These are phyloP conservation scores for Erythrophleum ivorense DNA, from an alignment of 331 rosid genomes.

Conservation along the genomic window DNA sequence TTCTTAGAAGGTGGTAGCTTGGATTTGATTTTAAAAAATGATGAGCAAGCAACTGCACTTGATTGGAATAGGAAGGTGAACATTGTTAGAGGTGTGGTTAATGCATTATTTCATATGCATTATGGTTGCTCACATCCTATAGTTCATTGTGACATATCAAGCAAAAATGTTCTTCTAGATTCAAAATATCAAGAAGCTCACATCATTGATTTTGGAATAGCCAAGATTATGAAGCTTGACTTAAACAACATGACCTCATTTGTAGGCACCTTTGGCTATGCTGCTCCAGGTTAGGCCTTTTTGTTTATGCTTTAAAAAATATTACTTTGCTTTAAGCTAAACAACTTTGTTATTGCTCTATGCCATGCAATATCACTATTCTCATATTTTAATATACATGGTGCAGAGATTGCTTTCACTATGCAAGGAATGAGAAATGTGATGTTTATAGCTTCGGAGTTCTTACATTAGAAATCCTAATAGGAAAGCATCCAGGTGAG, in stretches of 20 bases:
- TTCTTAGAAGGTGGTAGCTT: constrained; percentile 1
- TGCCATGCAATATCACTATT: not conserved
- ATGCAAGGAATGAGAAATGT: not conserved
- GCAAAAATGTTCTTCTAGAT: not conserved
- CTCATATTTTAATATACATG: not conserved
- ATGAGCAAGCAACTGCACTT: not conserved
- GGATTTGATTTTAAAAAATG: not conserved
- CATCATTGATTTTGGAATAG: not conserved
- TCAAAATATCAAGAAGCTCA: not conserved
- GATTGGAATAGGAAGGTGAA: not conserved
- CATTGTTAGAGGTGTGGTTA: not conserved
- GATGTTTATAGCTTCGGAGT: not conserved
- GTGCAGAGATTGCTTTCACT: not conserved
- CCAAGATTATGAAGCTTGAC: not conserved
- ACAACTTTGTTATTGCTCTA: not conserved
- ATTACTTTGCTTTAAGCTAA: too few species aligned
- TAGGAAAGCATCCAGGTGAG: not conserved
- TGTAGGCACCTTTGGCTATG: not conserved
- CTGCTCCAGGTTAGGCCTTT: not conserved
- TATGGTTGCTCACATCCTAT: not conserved
- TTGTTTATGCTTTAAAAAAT: too few species aligned
- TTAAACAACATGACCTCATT: not conserved
- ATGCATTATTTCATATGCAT: not conserved
- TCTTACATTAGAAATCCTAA: not conserved
- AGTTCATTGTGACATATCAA: not conserved